Base-by-base conservation (phyloP, 208 protist genomes). In the Lotmaria passim region DNA sequence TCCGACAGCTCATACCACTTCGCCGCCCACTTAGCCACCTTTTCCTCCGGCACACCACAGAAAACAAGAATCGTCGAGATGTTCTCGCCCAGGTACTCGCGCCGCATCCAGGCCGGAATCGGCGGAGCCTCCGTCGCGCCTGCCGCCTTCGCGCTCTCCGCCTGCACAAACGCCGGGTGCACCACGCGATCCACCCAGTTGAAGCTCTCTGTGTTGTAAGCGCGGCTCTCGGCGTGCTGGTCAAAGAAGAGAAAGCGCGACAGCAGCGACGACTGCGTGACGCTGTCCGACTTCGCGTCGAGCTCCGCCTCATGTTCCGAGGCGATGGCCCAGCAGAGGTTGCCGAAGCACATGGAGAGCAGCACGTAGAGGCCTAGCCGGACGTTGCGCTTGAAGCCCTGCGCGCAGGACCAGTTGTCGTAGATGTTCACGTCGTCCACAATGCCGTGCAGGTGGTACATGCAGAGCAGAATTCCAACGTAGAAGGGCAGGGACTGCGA, bases 351-450 rank as follows among this genome's bases (percentile, higher is more conserved):
- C 85, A 96, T 90, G 47, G 78, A 31, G 14, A 91, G 53, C n/a
- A 93, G 67, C 7, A 96, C 66, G 68, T 79, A 87, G 46, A 93
- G 56, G 24, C 76, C 89, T 57, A 93, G 75, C 6, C 77, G 59
- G 31, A 89, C 91, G 65, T 93, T 94, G 43, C 81, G 81, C 30
- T 79, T 74, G 63, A 91, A 94, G 33, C 77, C 86, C 34, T 77
- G 77, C 14, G 52, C 61, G 72, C 88, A 94, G 17, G 88, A 94
- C 89, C 86, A 96, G 43, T 43, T 58, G 69, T 96, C 91, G 72
- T 93, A 89, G 56, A 96, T 90, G 73, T 96, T 96, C 26, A 94
- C 88, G 71, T 93, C 77, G 47, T 96, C 91, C 43, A 96, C 82
- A 47, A 94, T 85, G 56, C 55, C 59, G 68, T 91, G 75, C 19